Percentiles rank a stretch among this genome's conserved stretches.
phyloP scores from a whole-genome alignment of 768 basidiomycete species.

The Mycena capillaripes region DNA sequence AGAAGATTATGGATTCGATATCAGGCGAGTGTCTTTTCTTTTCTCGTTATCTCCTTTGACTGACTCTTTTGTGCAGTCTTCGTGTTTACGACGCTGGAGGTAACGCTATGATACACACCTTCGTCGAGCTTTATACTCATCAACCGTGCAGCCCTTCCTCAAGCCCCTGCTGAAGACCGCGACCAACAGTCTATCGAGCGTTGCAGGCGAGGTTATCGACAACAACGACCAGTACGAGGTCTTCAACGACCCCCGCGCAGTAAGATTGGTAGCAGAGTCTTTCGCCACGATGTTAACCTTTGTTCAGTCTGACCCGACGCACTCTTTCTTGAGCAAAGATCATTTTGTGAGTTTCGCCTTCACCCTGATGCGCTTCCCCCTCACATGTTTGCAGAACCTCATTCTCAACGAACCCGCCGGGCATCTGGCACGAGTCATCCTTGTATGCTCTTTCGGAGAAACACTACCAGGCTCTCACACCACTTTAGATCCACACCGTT shows the following conservation, averaged over 20 bases:
- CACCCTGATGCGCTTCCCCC: slow-evolving; percentile 2
- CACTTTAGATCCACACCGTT: slow-evolving; percentile 70
- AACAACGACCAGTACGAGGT: slow-evolving; percentile 89
- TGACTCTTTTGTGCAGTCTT: slow-evolving; percentile 63
- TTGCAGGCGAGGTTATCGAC: slow-evolving; percentile 84
- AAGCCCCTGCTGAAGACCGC: slow-evolving; percentile 84
- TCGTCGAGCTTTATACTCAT: neutral
- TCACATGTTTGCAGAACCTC: slow-evolving; percentile 64
- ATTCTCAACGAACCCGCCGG: slow-evolving; percentile 90
- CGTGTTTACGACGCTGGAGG: slow-evolving; percentile 88
- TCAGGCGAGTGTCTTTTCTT: slow-evolving; percentile 57
- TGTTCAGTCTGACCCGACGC: slow-evolving; percentile 86
- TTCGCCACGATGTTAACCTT: neutral
- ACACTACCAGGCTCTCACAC: neutral
- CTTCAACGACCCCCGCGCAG: slow-evolving; percentile 86
- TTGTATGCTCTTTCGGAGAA: slow-evolving; percentile 54
- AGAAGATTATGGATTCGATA: slow-evolving; percentile 84
- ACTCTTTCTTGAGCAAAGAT: slow-evolving; percentile 91
- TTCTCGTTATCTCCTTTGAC: neutral
- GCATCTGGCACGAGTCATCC: slow-evolving; percentile 75
- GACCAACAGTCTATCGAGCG: slow-evolving; percentile 70
- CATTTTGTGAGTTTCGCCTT: slow-evolving; percentile 76
- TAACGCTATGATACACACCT: slow-evolving; percentile 36
- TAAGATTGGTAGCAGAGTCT: slow-evolving; percentile 46
- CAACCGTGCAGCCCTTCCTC: slow-evolving; percentile 71